Conservation (phyloP, 306 rosid genomes). For the Trifolium repens region DNA sequence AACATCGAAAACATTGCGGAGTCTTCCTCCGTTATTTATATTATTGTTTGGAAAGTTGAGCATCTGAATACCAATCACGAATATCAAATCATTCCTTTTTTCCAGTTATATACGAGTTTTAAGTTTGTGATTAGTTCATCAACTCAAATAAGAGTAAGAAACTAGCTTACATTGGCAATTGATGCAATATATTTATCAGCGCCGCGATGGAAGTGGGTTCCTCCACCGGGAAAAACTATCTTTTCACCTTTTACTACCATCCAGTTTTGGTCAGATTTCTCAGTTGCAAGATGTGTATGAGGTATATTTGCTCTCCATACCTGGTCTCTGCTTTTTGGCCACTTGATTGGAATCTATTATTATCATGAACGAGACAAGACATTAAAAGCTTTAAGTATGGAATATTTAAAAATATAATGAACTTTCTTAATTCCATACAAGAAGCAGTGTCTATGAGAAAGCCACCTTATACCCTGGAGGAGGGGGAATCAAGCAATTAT, state of each 20-base stretch:
- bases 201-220: constrained; percentile 92
- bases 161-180: constrained; percentile 78
- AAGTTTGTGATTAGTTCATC: constrained; percentile 23
- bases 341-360: constrained; percentile 82
- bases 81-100: constrained; percentile 27
- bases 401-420: constrained; percentile 17
- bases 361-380: constrained; percentile 40
- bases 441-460: constrained; percentile 28
- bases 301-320: constrained; percentile 96
- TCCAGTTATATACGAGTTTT: not conserved
- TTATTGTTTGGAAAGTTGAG: constrained; percentile 79
- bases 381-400: constrained; percentile 36
- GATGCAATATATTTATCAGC: constrained; percentile 90
- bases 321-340: constrained; percentile 98
- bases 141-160: constrained; percentile 37
- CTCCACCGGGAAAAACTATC: constrained; percentile 92
- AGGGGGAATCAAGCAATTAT: constrained; percentile 95
- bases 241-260: constrained; percentile 89
- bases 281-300: constrained; percentile 94
- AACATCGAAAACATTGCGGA: constrained; percentile 79
- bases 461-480: constrained; percentile 88
- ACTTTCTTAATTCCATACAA: constrained; percentile 28
- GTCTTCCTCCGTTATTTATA: constrained; percentile 75
- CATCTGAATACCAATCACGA: constrained; percentile 63
- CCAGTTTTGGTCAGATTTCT: constrained; percentile 93